These are phyloP conservation scores for Paecilomyces sp. DNA, from an alignment of 2,329 filamentous ascomycete genomes.

Conservation along the genomic window DNA sequence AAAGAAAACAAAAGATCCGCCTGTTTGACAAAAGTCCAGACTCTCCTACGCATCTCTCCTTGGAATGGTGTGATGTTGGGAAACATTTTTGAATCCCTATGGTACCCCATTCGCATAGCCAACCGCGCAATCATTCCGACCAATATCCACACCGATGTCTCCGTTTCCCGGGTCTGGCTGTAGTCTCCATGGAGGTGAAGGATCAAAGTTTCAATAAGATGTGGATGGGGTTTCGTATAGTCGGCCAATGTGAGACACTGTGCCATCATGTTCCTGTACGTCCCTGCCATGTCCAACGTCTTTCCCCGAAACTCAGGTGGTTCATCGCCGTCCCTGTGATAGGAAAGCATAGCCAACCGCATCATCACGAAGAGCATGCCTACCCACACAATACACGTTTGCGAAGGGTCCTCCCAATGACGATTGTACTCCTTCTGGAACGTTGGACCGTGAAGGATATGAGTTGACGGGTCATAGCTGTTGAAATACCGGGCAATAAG, in stretches of 20 bases:
- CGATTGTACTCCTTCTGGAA: conserved; percentile 68
- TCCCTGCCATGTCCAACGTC: conserved; percentile 40
- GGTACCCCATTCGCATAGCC: conserved; percentile 61
- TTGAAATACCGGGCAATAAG: conserved; percentile 88
- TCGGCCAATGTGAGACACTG: conserved; percentile 58
- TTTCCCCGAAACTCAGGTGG: conserved; percentile 56
- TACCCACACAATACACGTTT: conserved; percentile 54
- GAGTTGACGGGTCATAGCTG: conserved; percentile 60
- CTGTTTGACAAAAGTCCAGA: conserved; percentile 47
- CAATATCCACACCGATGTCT: conserved; percentile 54
- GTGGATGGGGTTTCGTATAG: conserved; percentile 54
- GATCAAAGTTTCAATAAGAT: conserved; percentile 55
- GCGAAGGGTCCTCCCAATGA: conserved; percentile 53
- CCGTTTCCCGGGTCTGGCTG: conserved; percentile 51
- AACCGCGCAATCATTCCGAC: conserved; percentile 54
- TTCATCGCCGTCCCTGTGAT: conserved; percentile 54
- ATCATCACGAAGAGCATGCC: conserved; percentile 59
- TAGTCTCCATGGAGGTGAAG: conserved; percentile 58
- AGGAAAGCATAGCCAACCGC: conserved; percentile 57
- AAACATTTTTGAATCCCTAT: conserved; percentile 55
- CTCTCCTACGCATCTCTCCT: conserved; percentile 49
- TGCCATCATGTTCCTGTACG: conserved; percentile 49
- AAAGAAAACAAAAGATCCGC: conserved; percentile 60
- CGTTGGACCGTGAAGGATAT: conserved; percentile 73
- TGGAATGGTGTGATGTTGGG: conserved; percentile 54